Base-by-base conservation (phyloP, 352 stramenopile genomes). In the Pythium plurisporium region DNA sequence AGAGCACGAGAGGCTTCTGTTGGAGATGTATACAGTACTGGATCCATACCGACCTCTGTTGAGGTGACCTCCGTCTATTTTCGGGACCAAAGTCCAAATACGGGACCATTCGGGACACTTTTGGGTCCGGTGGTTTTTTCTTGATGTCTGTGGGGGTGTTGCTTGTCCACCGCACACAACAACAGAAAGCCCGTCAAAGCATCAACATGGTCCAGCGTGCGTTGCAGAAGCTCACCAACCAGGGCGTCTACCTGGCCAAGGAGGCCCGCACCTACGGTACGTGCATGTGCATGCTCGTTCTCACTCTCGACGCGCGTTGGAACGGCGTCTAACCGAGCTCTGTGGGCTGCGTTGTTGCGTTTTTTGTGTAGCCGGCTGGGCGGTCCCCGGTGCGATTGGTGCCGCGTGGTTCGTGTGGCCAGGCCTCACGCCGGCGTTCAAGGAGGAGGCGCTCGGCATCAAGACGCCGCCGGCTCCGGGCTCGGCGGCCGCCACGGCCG, bases 391-490 rank as follows among this genome's bases (percentile, higher is more conserved):
- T 30, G 70, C 65, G 2, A 47, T 89, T 19, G 57, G 85, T 20
- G 75, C 72, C 14, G 79, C 67, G 54, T 93, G 77, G 79, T 67
- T 90, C 53, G 76, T 73, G 15, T 93, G 82, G 82, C 82, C 82
- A 1, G 80, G 64, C 6, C 73, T 93, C 41, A 84, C 76, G 53
- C 67, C 75, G 14, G 56, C 61, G 52, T 93, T 87, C 69, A 93
- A 93, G 75, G 62, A 86, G 57, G 78, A 89, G 48, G 73, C 71
- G 48, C 62, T 93, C n/a, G 82, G 82, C 33, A 47, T 93, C 12
- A 74, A 69, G 62, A 48, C 74, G 6, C 44, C 64, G 14, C 20
- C 44, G 29, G 62, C 61, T 10, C 54, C 71, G 12, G 48, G 59
- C 14, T 57, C 60, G 12, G 51, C 58, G 11, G 57, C 59, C 15